phyloP scores from a whole-genome alignment of 306 rosid genomes.

The Vicia villosa region DNA sequence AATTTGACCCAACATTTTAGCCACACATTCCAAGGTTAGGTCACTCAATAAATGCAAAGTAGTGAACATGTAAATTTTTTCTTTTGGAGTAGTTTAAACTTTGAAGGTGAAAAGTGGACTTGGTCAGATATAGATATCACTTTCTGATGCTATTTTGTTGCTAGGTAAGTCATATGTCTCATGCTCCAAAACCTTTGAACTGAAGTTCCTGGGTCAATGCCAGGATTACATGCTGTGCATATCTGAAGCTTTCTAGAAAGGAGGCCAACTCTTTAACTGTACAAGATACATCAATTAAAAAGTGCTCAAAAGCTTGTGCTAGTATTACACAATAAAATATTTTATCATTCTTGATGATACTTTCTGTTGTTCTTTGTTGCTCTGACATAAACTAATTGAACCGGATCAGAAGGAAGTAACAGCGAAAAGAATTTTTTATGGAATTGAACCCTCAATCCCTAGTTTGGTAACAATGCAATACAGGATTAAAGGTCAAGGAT shows the following conservation, averaged over 20 bases:
- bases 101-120: conserved; percentile 4
- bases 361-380: neutral
- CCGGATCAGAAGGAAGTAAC: conserved; percentile 7
- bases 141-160: conserved; percentile 27
- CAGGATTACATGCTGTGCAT: neutral
- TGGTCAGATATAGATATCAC: conserved; percentile 9
- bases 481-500: neutral
- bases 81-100: conserved; percentile 6
- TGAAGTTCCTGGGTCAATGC: neutral
- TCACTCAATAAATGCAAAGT: neutral
- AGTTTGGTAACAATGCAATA: conserved; percentile 3
- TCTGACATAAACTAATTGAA: neutral
- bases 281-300: neutral
- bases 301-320: neutral
- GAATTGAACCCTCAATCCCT: neutral
- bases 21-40: conserved; percentile 1
- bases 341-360: neutral
- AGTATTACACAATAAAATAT: neutral
- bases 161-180: neutral
- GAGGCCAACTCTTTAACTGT: neutral
- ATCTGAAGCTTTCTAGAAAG: neutral
- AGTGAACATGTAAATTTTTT: neutral
- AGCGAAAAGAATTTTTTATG: neutral
- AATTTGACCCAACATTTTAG: conserved; percentile 7
- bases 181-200: neutral